Evolutionary conservation across 2,329 filamentous ascomycete genomes (phyloP).

Genomic region (Geosmithia flava): DNA sequence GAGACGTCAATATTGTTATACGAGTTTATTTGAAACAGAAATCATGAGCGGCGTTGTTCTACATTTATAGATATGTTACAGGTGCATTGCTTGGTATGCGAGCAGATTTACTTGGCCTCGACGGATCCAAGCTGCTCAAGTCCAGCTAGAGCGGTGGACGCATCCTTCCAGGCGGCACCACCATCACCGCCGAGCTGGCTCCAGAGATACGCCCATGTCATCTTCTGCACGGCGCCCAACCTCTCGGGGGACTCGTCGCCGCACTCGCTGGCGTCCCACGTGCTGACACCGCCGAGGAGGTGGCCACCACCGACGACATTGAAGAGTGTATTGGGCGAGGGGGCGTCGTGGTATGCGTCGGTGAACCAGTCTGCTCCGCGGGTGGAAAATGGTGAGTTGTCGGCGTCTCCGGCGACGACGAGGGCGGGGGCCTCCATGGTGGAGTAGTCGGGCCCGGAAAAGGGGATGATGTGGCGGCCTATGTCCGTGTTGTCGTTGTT

Average conservation of each 20-base stretch:
- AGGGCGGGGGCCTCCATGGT: constrained; percentile 9
- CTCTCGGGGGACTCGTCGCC: constrained; percentile 11
- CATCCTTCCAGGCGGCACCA: constrained; percentile 8
- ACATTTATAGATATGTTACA: too few relatives aligned
- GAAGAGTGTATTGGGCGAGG: constrained; percentile 8
- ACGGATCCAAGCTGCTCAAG: neutral
- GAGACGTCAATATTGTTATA: too few relatives aligned
- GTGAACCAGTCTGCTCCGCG: constrained; percentile 12
- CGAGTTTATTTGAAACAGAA: too few relatives aligned
- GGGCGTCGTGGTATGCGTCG: constrained; percentile 8
- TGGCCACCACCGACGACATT: constrained; percentile 10
- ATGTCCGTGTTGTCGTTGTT: neutral
- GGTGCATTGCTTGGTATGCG: too few relatives aligned
- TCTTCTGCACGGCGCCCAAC: constrained; percentile 9
- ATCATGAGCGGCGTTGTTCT: too few relatives aligned
- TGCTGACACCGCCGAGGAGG: constrained; percentile 12
- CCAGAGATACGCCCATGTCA: constrained; percentile 11
- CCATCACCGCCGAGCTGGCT: constrained; percentile 8
- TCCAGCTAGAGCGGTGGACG: neutral
- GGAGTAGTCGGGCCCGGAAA: constrained; percentile 7
- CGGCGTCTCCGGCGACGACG: constrained; percentile 11
- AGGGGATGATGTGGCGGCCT: constrained; percentile 7
- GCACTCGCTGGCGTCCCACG: constrained; percentile 12
- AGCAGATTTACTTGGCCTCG: neutral
- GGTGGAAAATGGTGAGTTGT: constrained; percentile 8